Base-by-base conservation (phyloP, 2,329 filamentous ascomycete species). In the Podosphaera xanthii region DNA sequence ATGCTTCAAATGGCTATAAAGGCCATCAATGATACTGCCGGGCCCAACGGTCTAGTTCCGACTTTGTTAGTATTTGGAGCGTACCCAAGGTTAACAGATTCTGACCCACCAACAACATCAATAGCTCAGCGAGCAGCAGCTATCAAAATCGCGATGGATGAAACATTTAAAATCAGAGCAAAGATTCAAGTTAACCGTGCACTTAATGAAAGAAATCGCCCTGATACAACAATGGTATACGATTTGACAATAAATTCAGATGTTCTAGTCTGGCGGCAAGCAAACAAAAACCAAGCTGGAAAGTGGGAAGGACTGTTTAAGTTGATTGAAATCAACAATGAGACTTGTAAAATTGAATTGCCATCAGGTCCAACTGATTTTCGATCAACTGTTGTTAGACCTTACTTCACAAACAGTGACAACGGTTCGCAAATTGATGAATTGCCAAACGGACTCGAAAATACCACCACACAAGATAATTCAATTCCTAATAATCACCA, bases 111-210 rank as follows among this genome's bases (percentile, higher is more conserved):
- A 6, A 5, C 44, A 14, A 40, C 56, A 10, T 42, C 57, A 8
- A 50, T 56, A 30, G 33, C 14, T 9, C 58, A 61, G 49, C 22
- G 59, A 34, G 46, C 57, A 42, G 31, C 30, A 31, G 52, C 60
- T 5, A 33, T 61, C 30, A 59, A 56, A 30, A 62, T 60, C n/a
- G 61, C 60, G 4, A 61, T 60, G 49, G 58, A 57, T 1, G 58
- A 60, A 52, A 40, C 61, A 12, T 4, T 30, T 2, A 62, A 59
- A 7, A 7, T 60, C 22, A 36, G 36, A 3, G 54, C 58, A 30
- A 38, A 52, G n/a, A 36, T 38, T 6, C 10, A 59, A 36, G 31
- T 60, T 31, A 38, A 55, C 2, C 33, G 54, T 14, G 56, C 58
- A 3, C 14, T 62, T 0, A 58, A 44, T 46, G 49, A 22, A 1